Conservation (phyloP, 1,139 yeast genomes). For the Diutina scorzettiae region DNA sequence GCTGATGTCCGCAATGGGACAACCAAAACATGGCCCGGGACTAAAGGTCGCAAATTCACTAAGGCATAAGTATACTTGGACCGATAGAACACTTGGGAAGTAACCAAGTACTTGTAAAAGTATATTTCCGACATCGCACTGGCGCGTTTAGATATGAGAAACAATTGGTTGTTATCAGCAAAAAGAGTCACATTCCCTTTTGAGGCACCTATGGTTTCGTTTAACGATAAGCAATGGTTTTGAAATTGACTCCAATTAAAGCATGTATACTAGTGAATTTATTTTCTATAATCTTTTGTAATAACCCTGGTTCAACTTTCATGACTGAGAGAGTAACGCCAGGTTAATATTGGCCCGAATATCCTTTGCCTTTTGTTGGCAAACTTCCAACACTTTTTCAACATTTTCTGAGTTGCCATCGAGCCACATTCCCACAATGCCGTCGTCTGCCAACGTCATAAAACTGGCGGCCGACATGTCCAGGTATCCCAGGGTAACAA, state of each 20-base stretch:
- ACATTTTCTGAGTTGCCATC: slow-evolving; percentile 23
- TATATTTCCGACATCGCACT: neutral
- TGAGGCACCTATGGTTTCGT: too few relatives aligned
- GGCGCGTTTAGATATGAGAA: too few relatives aligned
- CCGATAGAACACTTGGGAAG: slow-evolving; percentile 48
- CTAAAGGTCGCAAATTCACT: slow-evolving; percentile 81
- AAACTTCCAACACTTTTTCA: slow-evolving; percentile 20
- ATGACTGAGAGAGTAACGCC: slow-evolving; percentile 14
- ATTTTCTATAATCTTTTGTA: too few relatives aligned
- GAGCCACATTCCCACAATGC: slow-evolving; percentile 45
- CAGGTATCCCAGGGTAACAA: slow-evolving; percentile 61
- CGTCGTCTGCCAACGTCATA: slow-evolving; percentile 42
- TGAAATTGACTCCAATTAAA: too few relatives aligned
- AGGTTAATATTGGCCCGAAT: slow-evolving; percentile 38
- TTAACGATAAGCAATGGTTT: too few relatives aligned
- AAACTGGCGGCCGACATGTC: slow-evolving; percentile 35
- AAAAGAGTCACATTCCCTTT: too few relatives aligned
- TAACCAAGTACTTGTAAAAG: slow-evolving; percentile 47
- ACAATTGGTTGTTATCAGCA: too few relatives aligned
- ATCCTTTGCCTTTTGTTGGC: slow-evolving; percentile 28
- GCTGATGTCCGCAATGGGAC: slow-evolving; percentile 61
- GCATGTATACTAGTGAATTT: too few relatives aligned
- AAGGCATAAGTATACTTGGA: slow-evolving; percentile 61
- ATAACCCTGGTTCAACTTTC: too few relatives aligned
- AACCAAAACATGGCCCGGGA: slow-evolving; percentile 84